Evolutionary conservation across 2,329 filamentous ascomycete species (phyloP).

Genomic region (Leptosphaerulina australis): DNA sequence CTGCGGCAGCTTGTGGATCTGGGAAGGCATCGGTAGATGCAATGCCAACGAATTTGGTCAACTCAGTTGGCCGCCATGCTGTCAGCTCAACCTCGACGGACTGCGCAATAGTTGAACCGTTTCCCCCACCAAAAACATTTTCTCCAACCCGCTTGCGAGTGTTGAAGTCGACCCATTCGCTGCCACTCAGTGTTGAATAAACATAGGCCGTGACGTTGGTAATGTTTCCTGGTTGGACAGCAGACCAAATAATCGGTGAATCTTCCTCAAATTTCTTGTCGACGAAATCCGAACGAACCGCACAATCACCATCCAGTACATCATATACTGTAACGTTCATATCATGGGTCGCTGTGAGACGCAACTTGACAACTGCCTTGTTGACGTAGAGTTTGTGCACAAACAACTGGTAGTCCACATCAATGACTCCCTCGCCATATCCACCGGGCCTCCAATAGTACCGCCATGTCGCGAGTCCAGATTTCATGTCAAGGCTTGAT

Average conservation of each 20-base stretch:
- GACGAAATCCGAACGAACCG: conserved; percentile 67
- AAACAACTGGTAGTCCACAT: conserved; percentile 70
- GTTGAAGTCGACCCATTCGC: conserved; percentile 51
- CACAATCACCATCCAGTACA: conserved; percentile 69
- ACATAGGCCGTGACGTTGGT: conserved; percentile 67
- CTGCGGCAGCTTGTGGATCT: conserved; percentile 62
- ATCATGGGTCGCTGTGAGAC: conserved; percentile 61
- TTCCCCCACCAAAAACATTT: conserved; percentile 57
- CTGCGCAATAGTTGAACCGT: conserved; percentile 70
- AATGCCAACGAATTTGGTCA: conserved; percentile 71
- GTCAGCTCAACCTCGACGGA: conserved; percentile 60
- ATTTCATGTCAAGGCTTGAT: conserved; percentile 66
- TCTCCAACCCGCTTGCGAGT: conserved; percentile 54
- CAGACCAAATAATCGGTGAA: conserved; percentile 64
- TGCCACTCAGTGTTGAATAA: conserved; percentile 59
- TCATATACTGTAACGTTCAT: conserved; percentile 67
- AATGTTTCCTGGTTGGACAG: conserved; percentile 68
- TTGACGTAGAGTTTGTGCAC: conserved; percentile 68
- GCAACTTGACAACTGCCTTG: conserved; percentile 65
- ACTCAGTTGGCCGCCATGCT: conserved; percentile 59
- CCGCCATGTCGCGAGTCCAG: conserved; percentile 67
- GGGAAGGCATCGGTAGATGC: conserved; percentile 72
- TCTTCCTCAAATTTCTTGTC: conserved; percentile 62
- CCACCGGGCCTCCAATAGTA: conserved; percentile 68
- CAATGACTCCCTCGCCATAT: conserved; percentile 54